phyloP scores from a whole-genome alignment of 2,329 filamentous ascomycete genomes.

The Alternaria consortialis region DNA sequence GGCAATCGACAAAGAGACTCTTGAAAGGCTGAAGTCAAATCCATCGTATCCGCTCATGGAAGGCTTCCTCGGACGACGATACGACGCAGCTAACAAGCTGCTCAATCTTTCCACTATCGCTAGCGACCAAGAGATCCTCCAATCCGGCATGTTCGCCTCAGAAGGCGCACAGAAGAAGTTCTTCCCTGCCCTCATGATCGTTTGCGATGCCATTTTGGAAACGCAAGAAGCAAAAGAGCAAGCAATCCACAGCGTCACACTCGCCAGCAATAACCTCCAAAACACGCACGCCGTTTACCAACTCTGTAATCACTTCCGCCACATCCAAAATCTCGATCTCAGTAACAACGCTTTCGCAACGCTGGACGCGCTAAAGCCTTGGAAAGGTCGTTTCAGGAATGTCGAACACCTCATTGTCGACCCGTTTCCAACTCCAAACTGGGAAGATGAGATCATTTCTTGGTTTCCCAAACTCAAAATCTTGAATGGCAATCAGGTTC shows the following conservation, averaged over 20 bases:
- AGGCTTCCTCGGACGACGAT: conserved; percentile 76
- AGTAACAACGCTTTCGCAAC: conserved; percentile 81
- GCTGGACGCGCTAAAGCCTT: conserved; percentile 73
- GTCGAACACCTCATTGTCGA: conserved; percentile 82
- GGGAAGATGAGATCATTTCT: conserved; percentile 72
- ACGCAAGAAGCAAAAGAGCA: conserved; percentile 75
- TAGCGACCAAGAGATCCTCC: conserved; percentile 73
- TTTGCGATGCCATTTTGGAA: conserved; percentile 81
- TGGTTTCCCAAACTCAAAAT: conserved; percentile 86
- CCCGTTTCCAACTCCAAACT: conserved; percentile 56
- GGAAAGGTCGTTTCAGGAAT: conserved; percentile 80
- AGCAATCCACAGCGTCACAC: conserved; percentile 80
- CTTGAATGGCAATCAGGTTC: conserved; percentile 77
- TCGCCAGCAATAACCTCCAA: conserved; percentile 80
- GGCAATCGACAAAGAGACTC: conserved; percentile 57
- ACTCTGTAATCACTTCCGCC: conserved; percentile 81
- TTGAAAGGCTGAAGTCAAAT: conserved; percentile 22
- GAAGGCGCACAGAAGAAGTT: conserved; percentile 81
- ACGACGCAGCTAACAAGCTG: conserved; percentile 74
- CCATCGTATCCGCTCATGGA: conserved; percentile 70
- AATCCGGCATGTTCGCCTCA: conserved; percentile 78
- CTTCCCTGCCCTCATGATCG: conserved; percentile 88
- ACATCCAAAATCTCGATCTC: conserved; percentile 87
- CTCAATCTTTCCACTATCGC: conserved; percentile 83
- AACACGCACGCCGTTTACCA: conserved; percentile 77